A percentile compares a stretch with the other conserved stretches of the same genome.
Evolutionary conservation across 2,329 filamentous ascomycete species (phyloP).

Genomic region (Fulvia fulva): DNA sequence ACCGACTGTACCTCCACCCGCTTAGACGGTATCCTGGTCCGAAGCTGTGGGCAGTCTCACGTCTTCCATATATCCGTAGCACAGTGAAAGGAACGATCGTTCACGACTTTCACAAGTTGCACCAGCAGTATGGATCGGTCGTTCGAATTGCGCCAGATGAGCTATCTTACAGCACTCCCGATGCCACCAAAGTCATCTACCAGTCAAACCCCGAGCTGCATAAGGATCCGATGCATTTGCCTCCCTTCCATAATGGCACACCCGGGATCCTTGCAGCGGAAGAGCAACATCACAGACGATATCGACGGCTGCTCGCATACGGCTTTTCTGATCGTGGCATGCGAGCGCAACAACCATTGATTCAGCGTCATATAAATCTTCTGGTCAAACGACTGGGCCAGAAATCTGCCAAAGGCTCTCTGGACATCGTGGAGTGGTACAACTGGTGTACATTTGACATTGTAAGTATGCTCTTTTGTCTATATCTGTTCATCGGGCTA

Average conservation of each 20-base stretch:
- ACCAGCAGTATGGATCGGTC: not conserved
- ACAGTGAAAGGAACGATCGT: not conserved
- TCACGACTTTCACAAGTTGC: not conserved
- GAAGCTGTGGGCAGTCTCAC: not conserved
- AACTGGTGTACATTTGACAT: slow-evolving; percentile 25
- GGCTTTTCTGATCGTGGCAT: slow-evolving; percentile 1
- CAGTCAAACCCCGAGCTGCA: not conserved
- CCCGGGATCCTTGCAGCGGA: not conserved
- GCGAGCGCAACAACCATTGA: slow-evolving; percentile 15
- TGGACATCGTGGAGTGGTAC: slow-evolving; percentile 22
- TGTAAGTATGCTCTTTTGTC: slow-evolving; percentile 7
- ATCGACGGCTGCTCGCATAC: not conserved
- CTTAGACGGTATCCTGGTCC: not conserved
- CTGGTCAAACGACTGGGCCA: slow-evolving; percentile 10
- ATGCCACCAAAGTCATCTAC: not conserved
- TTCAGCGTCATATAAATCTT: slow-evolving; percentile 15
- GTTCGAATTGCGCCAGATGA: not conserved
- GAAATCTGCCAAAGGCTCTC: slow-evolving; percentile 4
- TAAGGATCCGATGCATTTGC: not conserved
- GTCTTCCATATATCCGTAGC: not conserved
- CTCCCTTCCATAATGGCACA: not conserved
- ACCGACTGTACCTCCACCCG: not conserved
- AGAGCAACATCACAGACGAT: not conserved
- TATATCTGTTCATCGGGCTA: not conserved
- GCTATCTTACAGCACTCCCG: not conserved